phyloP scores from a whole-genome alignment of 805 yeast genomes.

The Metschnikowia continentalis region DNA sequence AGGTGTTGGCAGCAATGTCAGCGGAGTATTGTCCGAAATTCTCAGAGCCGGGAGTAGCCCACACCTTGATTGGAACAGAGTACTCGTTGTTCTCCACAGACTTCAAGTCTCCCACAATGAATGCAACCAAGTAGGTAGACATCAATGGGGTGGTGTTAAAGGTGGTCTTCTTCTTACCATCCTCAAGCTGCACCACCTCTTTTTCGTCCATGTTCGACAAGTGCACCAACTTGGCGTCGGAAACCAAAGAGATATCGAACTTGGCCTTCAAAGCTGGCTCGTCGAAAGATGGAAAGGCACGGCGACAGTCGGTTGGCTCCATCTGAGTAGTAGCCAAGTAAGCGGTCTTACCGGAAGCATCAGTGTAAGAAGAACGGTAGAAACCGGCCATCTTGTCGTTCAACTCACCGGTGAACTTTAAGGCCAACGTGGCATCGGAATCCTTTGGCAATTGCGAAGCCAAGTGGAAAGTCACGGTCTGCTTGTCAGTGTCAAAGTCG shows the following conservation, averaged over 20 bases:
- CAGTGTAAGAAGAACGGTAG: slow-evolving; percentile 61
- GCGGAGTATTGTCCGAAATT: slow-evolving; percentile 69
- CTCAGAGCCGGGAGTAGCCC: slow-evolving; percentile 75
- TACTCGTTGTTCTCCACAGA: slow-evolving; percentile 64
- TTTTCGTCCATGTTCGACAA: slow-evolving; percentile 68
- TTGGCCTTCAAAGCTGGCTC: slow-evolving; percentile 79
- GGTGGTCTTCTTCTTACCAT: slow-evolving; percentile 48
- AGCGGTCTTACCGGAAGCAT: slow-evolving; percentile 57
- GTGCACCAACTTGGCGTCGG: slow-evolving; percentile 52
- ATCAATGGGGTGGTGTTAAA: slow-evolving; percentile 77
- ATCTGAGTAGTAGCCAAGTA: slow-evolving; percentile 81
- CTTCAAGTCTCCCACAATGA: slow-evolving; percentile 74
- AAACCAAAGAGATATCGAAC: slow-evolving; percentile 60
- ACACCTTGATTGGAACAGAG: slow-evolving; percentile 74
- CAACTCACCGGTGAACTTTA: slow-evolving; percentile 58
- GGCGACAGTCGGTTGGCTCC: slow-evolving; percentile 83
- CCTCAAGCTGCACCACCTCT: slow-evolving; percentile 38
- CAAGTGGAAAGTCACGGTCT: slow-evolving; percentile 38
- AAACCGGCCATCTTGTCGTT: slow-evolving; percentile 82
- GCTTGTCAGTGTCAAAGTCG: slow-evolving; percentile 33
- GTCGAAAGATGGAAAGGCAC: slow-evolving; percentile 85
- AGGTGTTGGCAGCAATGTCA: slow-evolving; percentile 69
- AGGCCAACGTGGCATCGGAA: slow-evolving; percentile 40
- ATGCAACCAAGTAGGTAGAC: slow-evolving; percentile 84
- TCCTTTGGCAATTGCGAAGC: slow-evolving; percentile 33